phyloP scores from a whole-genome alignment of 345 rosid species.

The Zanthoxylum bungeanum region DNA sequence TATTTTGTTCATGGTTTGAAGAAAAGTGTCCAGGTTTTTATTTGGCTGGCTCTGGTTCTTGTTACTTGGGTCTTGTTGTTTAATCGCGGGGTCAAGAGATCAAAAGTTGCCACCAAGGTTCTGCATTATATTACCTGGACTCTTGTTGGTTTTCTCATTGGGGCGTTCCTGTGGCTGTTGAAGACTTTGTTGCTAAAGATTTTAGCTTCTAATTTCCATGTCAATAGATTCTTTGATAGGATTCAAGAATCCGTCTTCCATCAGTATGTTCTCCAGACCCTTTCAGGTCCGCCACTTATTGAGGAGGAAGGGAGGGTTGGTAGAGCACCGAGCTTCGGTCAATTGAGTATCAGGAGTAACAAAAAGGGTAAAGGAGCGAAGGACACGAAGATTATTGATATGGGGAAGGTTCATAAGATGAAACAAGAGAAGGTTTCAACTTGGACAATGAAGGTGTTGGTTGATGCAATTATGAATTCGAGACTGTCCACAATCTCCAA shows the following conservation, averaged over 20 bases:
- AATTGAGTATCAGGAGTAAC: constrained; percentile 48
- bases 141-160: constrained; percentile 51
- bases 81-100: constrained; percentile 34
- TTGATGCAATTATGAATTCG: constrained; percentile 64
- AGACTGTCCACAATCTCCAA: constrained; percentile 71
- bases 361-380: constrained; percentile 44
- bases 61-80: constrained; percentile 69
- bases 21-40: constrained; percentile 74
- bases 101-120: constrained; percentile 41
- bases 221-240: constrained; percentile 76
- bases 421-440: constrained; percentile 84
- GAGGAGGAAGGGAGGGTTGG: constrained; percentile 58
- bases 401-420: constrained; percentile 70
- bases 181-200: constrained; percentile 72
- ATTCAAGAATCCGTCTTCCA: constrained; percentile 87
- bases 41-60: constrained; percentile 68
- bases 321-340: constrained; percentile 41
- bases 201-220: constrained; percentile 80
- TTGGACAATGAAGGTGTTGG: constrained; percentile 87
- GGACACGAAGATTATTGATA: constrained; percentile 62
- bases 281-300: constrained; percentile 70
- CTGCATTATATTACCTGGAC: constrained; percentile 61
- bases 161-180: constrained; percentile 62
- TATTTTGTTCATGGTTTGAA: constrained; percentile 92
- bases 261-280: constrained; percentile 73